A percentile compares a stretch with the other conserved stretches of the same genome.
Conservation (phyloP, 129 eudicot species). For the Oenanthe sinensis region DNA sequence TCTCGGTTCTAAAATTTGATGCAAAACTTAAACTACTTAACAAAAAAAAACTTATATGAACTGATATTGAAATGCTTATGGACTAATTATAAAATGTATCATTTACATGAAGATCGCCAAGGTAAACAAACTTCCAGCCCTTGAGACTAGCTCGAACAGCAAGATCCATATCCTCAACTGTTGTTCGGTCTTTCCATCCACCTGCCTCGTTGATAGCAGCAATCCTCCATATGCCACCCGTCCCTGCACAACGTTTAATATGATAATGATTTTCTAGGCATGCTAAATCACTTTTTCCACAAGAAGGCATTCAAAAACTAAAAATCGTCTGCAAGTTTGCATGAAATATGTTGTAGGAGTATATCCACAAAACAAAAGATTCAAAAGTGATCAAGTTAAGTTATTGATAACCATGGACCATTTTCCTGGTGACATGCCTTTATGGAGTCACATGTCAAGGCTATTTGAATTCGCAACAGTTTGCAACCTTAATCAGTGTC, state of each 20-base stretch:
- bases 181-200: conserved; percentile 95
- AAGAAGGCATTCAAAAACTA: neutral
- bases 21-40: neutral
- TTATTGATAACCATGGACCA: neutral
- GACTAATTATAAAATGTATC: too few species aligned
- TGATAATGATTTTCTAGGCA: neutral
- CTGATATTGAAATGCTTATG: neutral
- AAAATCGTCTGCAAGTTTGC: neutral
- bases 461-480: neutral
- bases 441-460: neutral
- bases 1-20: neutral
- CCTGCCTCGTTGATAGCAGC: conserved; percentile 92
- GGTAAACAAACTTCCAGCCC: conserved; percentile 90
- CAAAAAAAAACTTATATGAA: neutral
- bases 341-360: neutral
- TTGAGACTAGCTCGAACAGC: conserved; percentile 91
- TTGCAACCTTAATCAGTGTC: neutral
- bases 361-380: neutral
- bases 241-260: conserved; percentile 35
- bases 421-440: neutral
- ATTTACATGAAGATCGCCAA: conserved; percentile 83
- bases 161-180: conserved; percentile 97
- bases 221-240: conserved; percentile 94
- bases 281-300: neutral
- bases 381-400: neutral